phyloP scores from a whole-genome alignment of 805 yeast species.

The Kodamaea kaohsiungensis region DNA sequence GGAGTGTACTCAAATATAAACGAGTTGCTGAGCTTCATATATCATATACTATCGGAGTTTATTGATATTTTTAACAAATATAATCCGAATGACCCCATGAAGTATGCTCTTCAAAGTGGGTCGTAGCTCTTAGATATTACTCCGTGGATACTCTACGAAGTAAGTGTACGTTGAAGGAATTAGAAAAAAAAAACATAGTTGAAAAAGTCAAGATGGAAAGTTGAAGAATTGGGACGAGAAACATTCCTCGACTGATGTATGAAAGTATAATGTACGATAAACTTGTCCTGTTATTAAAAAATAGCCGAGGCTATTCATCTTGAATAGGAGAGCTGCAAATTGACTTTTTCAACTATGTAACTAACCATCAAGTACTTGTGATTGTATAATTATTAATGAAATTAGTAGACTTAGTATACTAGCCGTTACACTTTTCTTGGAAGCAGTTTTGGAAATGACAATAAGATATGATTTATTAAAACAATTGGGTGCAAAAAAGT shows the following conservation, averaged over 20 bases:
- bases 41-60: slow-evolving; percentile 32
- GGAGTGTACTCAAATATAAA: slow-evolving; percentile 36
- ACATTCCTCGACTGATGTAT: no score
- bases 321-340: background rate
- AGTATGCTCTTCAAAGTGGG: slow-evolving; percentile 7
- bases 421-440: no score
- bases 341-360: background rate
- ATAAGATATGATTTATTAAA: no score
- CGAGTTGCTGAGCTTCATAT: slow-evolving; percentile 34
- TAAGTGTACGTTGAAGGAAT: background rate
- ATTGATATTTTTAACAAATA: slow-evolving; percentile 23
- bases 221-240: background rate
- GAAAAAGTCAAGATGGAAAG: no score
- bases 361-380: background rate
- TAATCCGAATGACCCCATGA: slow-evolving; percentile 14
- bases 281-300: no score
- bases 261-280: no score
- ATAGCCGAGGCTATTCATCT: background rate
- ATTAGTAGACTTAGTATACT: no score
- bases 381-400: background rate
- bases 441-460: no score
- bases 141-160: background rate
- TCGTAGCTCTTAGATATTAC: background rate
- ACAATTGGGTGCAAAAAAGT: no score
- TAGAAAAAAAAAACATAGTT: background rate